Base-by-base conservation (phyloP, 2,329 filamentous ascomycete species). In the Penicillium sp. region DNA sequence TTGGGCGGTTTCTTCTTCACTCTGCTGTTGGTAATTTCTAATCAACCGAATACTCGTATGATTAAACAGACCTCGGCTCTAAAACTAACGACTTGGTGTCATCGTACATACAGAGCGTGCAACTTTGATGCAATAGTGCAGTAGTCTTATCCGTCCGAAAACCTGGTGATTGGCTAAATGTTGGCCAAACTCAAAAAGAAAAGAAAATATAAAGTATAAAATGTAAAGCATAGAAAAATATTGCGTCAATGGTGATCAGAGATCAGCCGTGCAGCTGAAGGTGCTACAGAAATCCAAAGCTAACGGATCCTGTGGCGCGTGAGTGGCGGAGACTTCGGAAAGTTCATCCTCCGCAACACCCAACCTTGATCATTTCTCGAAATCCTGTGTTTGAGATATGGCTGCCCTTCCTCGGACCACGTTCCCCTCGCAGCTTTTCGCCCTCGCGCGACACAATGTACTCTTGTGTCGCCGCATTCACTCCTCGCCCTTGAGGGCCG, bases 401-500 rank as follows among this genome's bases (percentile, higher is more conserved):
- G 46, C 54, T 11, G 26, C 26, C 38, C 47, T 65, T 29, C 36
- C 59, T 49, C 63, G 59, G 16, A 40, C 54, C 47, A 47, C 49
- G 40, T 44, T 59, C 13, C 50, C 56, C 5, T 52, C 49, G 40
- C 58, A 50, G 47, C 49, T 57, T 38, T 55, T 49, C 36, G 47
- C 46, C 6, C 14, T 47, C 29, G 40, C 46, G 11, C 54, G 53
- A 41, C 51, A 39, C 38, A 50, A 53, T 47, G 31, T 47, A 24
- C 51, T 51, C 18, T 14, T 54, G 32, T 50, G 49, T 35, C 67
- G 66, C 26, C 60, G 46, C 47, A 62, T 72, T 28, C 65, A 70
- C 52, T 66, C 62, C 3, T 63, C 64, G 11, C 48, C 59, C 14
- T 53, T 56, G 26, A 72, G 70, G 49, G 63, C 68, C 42, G 80